Conservation (phyloP, 2,329 filamentous ascomycete species). For the Sclerotinia trifoliorum region DNA sequence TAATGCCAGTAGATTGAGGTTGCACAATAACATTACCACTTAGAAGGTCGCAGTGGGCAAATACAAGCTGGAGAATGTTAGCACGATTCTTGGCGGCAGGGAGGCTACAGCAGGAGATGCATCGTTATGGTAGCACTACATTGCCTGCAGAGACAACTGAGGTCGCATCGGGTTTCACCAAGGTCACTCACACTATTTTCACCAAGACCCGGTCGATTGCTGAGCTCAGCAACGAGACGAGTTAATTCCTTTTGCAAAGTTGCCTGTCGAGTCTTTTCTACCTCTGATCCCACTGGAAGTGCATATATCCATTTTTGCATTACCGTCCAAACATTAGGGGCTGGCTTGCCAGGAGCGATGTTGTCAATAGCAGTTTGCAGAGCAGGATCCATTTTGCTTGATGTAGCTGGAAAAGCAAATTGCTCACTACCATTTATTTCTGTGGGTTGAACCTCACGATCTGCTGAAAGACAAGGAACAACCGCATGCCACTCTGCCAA, state of each 20-base stretch:
- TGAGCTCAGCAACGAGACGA: conserved; percentile 67
- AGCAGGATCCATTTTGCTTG: conserved; percentile 40
- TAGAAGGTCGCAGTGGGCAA: conserved; percentile 94
- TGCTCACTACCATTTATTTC: conserved; percentile 43
- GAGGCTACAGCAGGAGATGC: conserved; percentile 1
- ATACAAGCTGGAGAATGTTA: conserved; percentile 64
- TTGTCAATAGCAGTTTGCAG: conserved; percentile 48
- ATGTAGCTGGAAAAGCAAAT: conserved; percentile 34
- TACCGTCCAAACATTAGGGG: conserved; percentile 91
- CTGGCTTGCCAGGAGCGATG: conserved; percentile 64
- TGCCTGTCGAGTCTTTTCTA: conserved; percentile 65
- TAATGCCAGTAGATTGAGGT: conserved; percentile 44
- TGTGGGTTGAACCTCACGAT: conserved; percentile 31
- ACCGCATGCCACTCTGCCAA: conserved; percentile 91
- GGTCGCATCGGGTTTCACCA: conserved; percentile 21
- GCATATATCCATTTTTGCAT: conserved; percentile 95
- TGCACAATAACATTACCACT: conserved; percentile 93
- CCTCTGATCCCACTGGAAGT: conserved; percentile 69
- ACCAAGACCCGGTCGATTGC: conserved; percentile 74
- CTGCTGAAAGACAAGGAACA: conserved; percentile 55
- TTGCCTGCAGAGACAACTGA: conserved; percentile 12
- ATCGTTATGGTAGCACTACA: conserved; percentile 16
- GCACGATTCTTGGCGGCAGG: conserved; percentile 14
- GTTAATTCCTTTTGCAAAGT: conserved; percentile 73
- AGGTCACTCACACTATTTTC: conserved; percentile 62